Conservation (phyloP, 768 basidiomycete species). For the Myochromella boudieri region DNA sequence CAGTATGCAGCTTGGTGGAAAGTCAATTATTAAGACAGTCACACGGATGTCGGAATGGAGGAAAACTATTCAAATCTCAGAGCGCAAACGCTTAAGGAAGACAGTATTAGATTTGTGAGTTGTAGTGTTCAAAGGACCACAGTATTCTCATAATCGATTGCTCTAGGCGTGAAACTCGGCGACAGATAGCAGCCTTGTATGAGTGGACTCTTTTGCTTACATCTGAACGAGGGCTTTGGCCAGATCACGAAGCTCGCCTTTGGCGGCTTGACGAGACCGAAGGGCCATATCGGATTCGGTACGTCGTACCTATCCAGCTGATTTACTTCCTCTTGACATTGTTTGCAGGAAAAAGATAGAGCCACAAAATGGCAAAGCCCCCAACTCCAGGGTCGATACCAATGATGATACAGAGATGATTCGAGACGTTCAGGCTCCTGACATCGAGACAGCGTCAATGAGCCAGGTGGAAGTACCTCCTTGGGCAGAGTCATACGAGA, state of each 20-base stretch:
- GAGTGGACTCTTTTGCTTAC: slow-evolving; percentile 64
- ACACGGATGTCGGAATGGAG: slow-evolving; percentile 72
- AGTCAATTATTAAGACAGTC: slow-evolving; percentile 61
- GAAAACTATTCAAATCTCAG: slow-evolving; percentile 62
- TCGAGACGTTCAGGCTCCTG: slow-evolving; percentile 51
- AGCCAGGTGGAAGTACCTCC: slow-evolving; percentile 64
- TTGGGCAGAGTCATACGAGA: slow-evolving; percentile 74
- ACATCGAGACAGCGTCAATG: slow-evolving; percentile 47
- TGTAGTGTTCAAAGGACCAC: neutral
- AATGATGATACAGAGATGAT: slow-evolving; percentile 41
- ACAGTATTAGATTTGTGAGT: slow-evolving; percentile 71
- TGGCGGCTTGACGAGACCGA: slow-evolving; percentile 94
- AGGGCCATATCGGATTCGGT: slow-evolving; percentile 87
- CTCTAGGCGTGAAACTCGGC: slow-evolving; percentile 70
- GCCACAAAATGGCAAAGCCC: slow-evolving; percentile 48
- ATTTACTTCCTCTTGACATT: neutral
- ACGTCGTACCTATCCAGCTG: slow-evolving; percentile 3
- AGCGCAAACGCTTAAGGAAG: slow-evolving; percentile 72
- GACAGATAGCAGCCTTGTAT: slow-evolving; percentile 59
- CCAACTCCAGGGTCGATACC: slow-evolving; percentile 47
- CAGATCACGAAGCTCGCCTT: slow-evolving; percentile 43
- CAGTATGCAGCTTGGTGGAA: slow-evolving; percentile 63
- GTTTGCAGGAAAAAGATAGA: slow-evolving; percentile 75
- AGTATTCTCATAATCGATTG: neutral
- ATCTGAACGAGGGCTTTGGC: slow-evolving; percentile 85